Conservation (phyloP, 2,329 filamentous ascomycete species). For the Colletotrichum sp. region DNA sequence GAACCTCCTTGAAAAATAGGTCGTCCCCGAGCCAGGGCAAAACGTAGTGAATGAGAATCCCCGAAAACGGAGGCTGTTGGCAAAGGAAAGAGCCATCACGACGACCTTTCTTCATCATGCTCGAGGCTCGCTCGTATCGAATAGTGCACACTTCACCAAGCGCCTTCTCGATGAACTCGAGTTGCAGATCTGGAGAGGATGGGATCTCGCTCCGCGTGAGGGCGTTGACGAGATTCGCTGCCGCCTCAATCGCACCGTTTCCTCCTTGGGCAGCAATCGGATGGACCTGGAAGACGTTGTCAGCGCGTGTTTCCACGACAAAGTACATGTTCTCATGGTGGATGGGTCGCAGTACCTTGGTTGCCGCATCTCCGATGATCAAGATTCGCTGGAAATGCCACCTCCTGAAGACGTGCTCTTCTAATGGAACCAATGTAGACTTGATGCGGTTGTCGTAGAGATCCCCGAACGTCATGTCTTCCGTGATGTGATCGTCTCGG, state of each 20-base stretch:
- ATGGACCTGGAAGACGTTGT: constrained; percentile 18
- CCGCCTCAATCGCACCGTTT: constrained; percentile 28
- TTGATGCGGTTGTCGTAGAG: constrained; percentile 31
- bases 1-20: neutral
- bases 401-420: constrained; percentile 38
- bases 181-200: neutral
- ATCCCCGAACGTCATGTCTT: constrained; percentile 30
- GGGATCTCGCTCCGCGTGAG: neutral
- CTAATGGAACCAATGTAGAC: constrained; percentile 27
- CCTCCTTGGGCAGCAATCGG: constrained; percentile 28
- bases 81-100: neutral
- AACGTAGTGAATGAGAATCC: neutral
- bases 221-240: constrained; percentile 24
- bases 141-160: neutral
- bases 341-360: constrained; percentile 36
- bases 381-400: constrained; percentile 44
- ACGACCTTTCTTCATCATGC: neutral
- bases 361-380: constrained; percentile 44
- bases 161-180: neutral
- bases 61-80: neutral
- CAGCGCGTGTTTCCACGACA: neutral
- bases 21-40: neutral
- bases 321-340: accelerated
- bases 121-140: neutral
- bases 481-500: constrained; percentile 22